A percentile compares a stretch with the other conserved stretches of the same genome.
These are phyloP conservation scores for Mortierella sp. DNA, from an alignment of 371 early-diverging fungal species.

Conservation along the genomic window DNA sequence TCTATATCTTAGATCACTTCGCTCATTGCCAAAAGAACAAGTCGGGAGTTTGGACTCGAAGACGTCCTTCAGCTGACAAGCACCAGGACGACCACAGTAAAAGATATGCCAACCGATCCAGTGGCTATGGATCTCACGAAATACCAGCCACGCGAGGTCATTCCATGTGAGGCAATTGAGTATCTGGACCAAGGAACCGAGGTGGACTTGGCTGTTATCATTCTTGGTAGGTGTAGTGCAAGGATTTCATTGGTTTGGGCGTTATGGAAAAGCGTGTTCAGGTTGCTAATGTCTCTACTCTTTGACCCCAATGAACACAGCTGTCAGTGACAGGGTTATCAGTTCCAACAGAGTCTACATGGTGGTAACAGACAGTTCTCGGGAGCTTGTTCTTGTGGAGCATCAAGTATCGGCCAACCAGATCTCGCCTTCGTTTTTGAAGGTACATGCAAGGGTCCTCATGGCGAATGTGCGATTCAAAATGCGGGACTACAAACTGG, in stretches of 20 bases:
- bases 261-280: not conserved
- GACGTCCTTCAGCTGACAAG: constrained; percentile 54
- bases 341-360: constrained; percentile 25
- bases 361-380: constrained; percentile 33
- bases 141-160: constrained; percentile 61
- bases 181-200: constrained; percentile 53
- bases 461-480: constrained; percentile 35
- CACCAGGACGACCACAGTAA: constrained; percentile 59
- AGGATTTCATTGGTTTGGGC: not conserved
- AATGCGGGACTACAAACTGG: constrained; percentile 26
- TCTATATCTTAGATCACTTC: constrained; percentile 60
- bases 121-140: constrained; percentile 30
- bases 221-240: constrained; percentile 59
- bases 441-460: constrained; percentile 20
- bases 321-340: constrained; percentile 3
- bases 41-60: constrained; percentile 35
- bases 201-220: constrained; percentile 65
- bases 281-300: not conserved
- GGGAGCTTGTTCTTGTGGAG: constrained; percentile 31
- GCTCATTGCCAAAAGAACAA: constrained; percentile 55
- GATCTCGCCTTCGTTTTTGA: constrained; percentile 16
- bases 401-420: constrained; percentile 14
- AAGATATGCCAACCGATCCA: constrained; percentile 39
- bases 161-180: constrained; percentile 54
- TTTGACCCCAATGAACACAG: constrained; percentile 10